Evolutionary conservation across 1,284 basidiomycete species (phyloP).

Genomic region (Phylloboletellus chloephorus): DNA sequence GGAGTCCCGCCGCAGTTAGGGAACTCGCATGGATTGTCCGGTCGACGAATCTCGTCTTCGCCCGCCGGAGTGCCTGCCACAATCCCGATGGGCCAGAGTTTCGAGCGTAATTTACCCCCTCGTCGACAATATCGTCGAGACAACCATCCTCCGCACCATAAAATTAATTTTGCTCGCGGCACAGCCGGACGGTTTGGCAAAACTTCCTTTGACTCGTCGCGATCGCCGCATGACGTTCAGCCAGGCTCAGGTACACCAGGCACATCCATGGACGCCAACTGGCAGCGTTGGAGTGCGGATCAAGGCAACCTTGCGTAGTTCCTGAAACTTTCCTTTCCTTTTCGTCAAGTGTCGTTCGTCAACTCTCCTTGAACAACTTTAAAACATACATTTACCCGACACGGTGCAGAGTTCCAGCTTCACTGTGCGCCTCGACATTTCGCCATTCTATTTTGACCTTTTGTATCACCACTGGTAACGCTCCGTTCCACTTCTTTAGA

Average conservation of each 20-base stretch:
- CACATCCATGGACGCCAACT: conserved; percentile 13
- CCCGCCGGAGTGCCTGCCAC: conserved; percentile 14
- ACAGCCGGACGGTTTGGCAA: conserved; percentile 20
- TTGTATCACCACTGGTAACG: conserved; percentile 1
- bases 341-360: conserved; percentile 17
- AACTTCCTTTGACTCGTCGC: conserved; percentile 15
- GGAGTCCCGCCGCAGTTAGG: conserved; percentile 16
- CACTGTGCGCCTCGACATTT: not conserved
- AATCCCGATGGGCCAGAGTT: conserved; percentile 13
- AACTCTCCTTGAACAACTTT: not conserved
- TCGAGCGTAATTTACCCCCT: conserved; percentile 27
- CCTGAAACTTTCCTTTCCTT: not conserved
- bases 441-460: conserved; percentile 1
- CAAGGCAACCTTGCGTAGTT: conserved; percentile 11
- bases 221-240: conserved; percentile 17
- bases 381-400: not conserved
- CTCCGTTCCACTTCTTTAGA: not conserved
- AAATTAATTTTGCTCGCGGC: conserved; percentile 20
- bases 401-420: conserved; percentile 3
- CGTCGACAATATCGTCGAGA: conserved; percentile 32
- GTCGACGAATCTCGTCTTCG: conserved; percentile 17
- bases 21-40: conserved; percentile 13
- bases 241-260: conserved; percentile 9
- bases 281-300: conserved; percentile 19
- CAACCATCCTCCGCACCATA: conserved; percentile 24